phyloP scores from a whole-genome alignment of 2,329 filamentous ascomycete species.

The Colletotrichum truncatum region DNA sequence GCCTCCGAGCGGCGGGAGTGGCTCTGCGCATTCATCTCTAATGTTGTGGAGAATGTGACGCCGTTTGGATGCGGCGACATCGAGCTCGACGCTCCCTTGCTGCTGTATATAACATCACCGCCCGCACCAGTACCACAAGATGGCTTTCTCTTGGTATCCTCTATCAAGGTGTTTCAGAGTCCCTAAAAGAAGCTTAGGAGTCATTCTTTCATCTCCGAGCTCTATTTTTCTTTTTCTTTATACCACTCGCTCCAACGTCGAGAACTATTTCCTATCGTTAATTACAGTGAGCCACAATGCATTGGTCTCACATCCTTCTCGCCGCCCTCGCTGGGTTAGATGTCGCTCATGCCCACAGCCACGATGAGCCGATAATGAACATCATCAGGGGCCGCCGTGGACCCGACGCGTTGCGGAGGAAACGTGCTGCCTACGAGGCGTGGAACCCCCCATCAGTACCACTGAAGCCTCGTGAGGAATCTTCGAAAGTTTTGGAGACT shows the following conservation, averaged over 20 bases:
- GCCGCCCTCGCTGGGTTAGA: conserved; percentile 36
- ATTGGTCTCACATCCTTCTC: conserved; percentile 35
- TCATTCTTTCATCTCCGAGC: neutral
- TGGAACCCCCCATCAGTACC: conserved; percentile 37
- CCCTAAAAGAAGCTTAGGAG: neutral
- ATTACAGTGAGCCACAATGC: conserved; percentile 33
- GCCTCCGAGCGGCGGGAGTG: neutral
- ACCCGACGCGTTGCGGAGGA: conserved; percentile 5
- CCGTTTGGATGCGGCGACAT: conserved; percentile 6
- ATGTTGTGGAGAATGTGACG: neutral
- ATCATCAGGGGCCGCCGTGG: conserved; percentile 9
- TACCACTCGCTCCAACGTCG: neutral
- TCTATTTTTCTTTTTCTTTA: neutral
- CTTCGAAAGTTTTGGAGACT: conserved; percentile 10
- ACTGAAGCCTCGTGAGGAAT: conserved; percentile 9
- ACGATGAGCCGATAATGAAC: conserved; percentile 33
- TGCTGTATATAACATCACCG: conserved; percentile 16
- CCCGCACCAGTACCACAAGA: neutral
- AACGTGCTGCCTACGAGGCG: conserved; percentile 32
- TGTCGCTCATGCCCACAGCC: conserved; percentile 36
- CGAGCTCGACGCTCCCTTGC: neutral
- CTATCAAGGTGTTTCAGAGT: conserved; percentile 1
- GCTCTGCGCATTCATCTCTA: neutral
- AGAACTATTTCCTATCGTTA: neutral
- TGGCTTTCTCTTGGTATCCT: neutral